phyloP scores from a whole-genome alignment of 805 yeast species.

The Komagataella pastoris region DNA sequence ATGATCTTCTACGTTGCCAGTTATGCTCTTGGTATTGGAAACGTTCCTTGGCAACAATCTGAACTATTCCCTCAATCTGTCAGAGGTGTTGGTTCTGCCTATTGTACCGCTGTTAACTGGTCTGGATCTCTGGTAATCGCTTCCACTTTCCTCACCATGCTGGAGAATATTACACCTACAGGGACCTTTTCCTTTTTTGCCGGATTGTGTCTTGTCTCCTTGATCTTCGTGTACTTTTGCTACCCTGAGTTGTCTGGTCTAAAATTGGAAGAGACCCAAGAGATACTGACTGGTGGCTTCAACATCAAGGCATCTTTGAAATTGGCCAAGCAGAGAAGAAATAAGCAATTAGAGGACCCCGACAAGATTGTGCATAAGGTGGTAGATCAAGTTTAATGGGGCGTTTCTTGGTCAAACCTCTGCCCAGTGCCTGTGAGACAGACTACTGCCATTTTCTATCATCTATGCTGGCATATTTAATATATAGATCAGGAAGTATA shows the following conservation, averaged over 20 bases:
- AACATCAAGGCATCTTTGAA: constrained; percentile 55
- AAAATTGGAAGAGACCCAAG: constrained; percentile 84
- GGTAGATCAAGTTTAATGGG: not conserved
- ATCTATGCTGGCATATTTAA: not conserved
- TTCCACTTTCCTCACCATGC: constrained; percentile 87
- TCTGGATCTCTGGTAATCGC: constrained; percentile 86
- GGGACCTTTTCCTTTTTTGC: constrained; percentile 92
- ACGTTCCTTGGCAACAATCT: constrained; percentile 97
- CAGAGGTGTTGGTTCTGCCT: constrained; percentile 84
- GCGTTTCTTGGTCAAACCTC: not conserved
- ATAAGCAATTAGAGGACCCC: not conserved
- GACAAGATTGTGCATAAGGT: constrained; percentile 1
- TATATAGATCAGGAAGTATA: not conserved
- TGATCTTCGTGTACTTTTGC: constrained; percentile 65
- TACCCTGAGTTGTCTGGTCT: constrained; percentile 89
- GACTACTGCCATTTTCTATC: not conserved
- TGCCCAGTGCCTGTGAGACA: not conserved
- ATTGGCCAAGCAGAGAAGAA: constrained; percentile 33
- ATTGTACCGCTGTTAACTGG: constrained; percentile 92
- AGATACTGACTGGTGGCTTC: constrained; percentile 72
- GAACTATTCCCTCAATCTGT: constrained; percentile 91
- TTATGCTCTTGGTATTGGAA: constrained; percentile 92
- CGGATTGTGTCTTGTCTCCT: constrained; percentile 59
- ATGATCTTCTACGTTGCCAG: constrained; percentile 83
- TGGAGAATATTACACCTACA: constrained; percentile 83